Evolutionary conservation across 139 green algal species (phyloP), one percentile per base, ranked within the genome.

Genomic region (Coelastrella sp.): DNA sequence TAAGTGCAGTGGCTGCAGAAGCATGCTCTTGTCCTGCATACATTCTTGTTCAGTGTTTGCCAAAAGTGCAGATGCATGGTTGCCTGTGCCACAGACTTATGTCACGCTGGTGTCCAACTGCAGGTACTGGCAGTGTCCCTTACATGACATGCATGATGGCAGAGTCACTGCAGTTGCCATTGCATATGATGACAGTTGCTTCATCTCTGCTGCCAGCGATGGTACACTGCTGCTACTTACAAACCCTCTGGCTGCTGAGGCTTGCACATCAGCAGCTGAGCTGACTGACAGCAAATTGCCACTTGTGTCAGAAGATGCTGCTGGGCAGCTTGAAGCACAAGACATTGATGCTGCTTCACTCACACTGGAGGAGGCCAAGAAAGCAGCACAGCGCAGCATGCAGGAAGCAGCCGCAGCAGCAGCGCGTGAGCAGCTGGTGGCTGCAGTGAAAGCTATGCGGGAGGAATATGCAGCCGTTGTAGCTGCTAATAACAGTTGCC

Each of bases 321-420:
- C 85, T 60, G 58, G 17, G 8, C 14, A 8, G 10, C 19, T 10
- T 19, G 85, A 84, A 56, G 57, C n/a, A 22, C 14, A 24, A 49
- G 85, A 84, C 73, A 14, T 84, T 19, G 27, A 25, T 66, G 66
- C 27, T 65, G 73, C 68, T 80, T 59, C 76, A 22, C 56, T n/a
- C 49, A 96, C 92, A 0, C 92, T 98, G 14, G 96, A 98, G 87
- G 94, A 98, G 85, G 94, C 93, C 6, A 96, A 96, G 93, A 93
- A 96, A 84, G 95, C 96, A 91, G 91, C 92, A n/a, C 95, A 96
- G 82, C 81, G 90, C 35, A 93, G 96, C 79, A 90, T 75, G 35
- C 66, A 93, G 56, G 61, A 63, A 17, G 88, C 58, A 49, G 49
- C 49, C 12, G 88, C 81, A 80, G 81, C 81, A 27, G 58, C 80